A percentile compares a stretch with the other conserved stretches of the same genome.
phyloP scores from a whole-genome alignment of 2,329 filamentous ascomycete species.

The Clonostachys byssicola region DNA sequence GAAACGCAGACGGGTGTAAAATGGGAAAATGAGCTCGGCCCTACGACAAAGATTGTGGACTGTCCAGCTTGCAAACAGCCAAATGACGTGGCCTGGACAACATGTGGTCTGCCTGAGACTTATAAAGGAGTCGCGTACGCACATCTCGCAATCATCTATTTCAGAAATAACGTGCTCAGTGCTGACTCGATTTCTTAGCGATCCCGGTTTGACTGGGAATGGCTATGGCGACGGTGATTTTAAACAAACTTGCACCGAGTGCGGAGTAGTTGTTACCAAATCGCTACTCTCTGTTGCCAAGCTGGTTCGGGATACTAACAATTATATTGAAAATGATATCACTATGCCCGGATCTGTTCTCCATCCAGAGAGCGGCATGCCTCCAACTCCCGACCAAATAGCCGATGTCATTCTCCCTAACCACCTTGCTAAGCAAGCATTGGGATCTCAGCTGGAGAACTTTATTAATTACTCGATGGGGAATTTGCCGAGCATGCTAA shows the following conservation, averaged over 20 bases:
- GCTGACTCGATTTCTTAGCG: slow-evolving; percentile 1
- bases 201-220: no score
- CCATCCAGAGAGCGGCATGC: slow-evolving; percentile 45
- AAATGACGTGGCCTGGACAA: slow-evolving; percentile 56
- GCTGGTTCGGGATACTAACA: slow-evolving; percentile 31
- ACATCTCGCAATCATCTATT: no score
- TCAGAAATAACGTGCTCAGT: no score
- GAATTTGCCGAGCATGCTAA: no score
- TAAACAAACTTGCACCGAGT: slow-evolving; percentile 40
- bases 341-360: slow-evolving; percentile 69
- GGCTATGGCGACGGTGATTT: slow-evolving; percentile 60
- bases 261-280: slow-evolving; percentile 45
- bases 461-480: neutral
- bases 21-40: slow-evolving; percentile 59
- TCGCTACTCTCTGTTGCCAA: slow-evolving; percentile 57
- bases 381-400: slow-evolving; percentile 11
- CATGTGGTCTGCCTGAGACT: slow-evolving; percentile 28
- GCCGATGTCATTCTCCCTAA: neutral
- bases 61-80: slow-evolving; percentile 49
- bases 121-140: no score
- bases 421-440: neutral
- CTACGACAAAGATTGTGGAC: slow-evolving; percentile 35
- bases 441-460: neutral
- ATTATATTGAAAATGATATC: slow-evolving; percentile 16
- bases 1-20: slow-evolving; percentile 35